Conservation (phyloP, 352 stramenopile species). For the Pythium rishiriense region DNA sequence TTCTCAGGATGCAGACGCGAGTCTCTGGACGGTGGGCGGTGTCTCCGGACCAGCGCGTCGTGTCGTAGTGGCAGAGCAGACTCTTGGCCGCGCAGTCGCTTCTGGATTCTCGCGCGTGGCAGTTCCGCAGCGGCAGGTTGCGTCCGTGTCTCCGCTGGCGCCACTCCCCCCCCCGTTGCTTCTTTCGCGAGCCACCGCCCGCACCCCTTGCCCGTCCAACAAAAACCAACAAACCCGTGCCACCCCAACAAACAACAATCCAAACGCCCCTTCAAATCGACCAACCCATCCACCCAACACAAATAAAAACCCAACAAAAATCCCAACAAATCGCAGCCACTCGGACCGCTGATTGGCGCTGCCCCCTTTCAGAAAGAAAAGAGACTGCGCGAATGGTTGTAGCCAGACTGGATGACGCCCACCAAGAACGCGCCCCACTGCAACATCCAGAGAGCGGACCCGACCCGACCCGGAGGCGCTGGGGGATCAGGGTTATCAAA, state of each 20-base stretch:
- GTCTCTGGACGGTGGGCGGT: slow-evolving; percentile 3
- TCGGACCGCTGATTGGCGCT: slow-evolving; percentile 13
- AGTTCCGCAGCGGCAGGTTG: slow-evolving; percentile 1
- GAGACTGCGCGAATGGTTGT: slow-evolving; percentile 13
- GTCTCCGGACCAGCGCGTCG: not conserved
- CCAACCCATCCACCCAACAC: not conserved
- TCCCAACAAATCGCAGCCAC: not conserved
- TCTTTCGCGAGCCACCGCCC: slow-evolving; percentile 25
- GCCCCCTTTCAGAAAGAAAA: not conserved
- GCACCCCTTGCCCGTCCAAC: slow-evolving; percentile 25
- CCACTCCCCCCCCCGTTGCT: slow-evolving; percentile 10
- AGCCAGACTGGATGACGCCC: not conserved
- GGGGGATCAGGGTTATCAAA: slow-evolving; percentile 27
- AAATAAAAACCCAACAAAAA: slow-evolving; percentile 19
- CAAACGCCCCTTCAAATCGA: slow-evolving; percentile 3
- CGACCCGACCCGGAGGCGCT: slow-evolving; percentile 16
- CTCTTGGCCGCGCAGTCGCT: slow-evolving; percentile 16
- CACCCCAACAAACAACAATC: slow-evolving; percentile 5
- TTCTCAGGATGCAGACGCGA: not conserved
- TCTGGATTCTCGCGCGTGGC: slow-evolving; percentile 7
- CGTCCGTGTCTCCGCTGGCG: slow-evolving; percentile 12
- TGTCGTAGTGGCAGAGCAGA: slow-evolving; percentile 4
- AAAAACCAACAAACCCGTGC: slow-evolving; percentile 21
- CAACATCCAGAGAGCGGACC: no score
- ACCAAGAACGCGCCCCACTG: no score